phyloP scores from a whole-genome alignment of 1,284 basidiomycete genomes.

The Prillingera fragicola region DNA sequence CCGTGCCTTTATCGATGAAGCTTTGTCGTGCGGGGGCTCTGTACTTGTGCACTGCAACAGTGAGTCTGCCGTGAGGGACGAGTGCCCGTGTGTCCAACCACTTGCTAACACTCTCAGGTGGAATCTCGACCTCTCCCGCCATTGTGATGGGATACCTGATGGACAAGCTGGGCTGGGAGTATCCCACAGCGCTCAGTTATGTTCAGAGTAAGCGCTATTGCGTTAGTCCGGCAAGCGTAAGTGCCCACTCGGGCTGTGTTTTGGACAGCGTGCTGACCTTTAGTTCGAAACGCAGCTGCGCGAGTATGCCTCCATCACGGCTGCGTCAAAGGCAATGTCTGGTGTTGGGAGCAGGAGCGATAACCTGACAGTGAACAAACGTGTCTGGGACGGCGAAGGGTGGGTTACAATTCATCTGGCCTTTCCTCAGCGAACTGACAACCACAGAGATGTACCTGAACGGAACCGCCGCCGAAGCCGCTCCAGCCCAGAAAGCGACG shows the following conservation, averaged over 20 bases:
- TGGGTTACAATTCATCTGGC: too few species aligned
- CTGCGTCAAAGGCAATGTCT: slow-evolving; percentile 32
- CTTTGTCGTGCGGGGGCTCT: slow-evolving; percentile 61
- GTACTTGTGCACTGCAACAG: slow-evolving; percentile 90
- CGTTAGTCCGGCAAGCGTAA: slow-evolving; percentile 71
- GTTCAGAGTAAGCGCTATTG: slow-evolving; percentile 87
- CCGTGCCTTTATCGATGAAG: slow-evolving; percentile 70
- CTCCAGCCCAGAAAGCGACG: too few species aligned
- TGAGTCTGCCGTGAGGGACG: slow-evolving; percentile 41
- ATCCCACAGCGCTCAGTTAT: slow-evolving; percentile 69
- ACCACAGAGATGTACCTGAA: too few species aligned
- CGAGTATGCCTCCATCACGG: slow-evolving; percentile 80
- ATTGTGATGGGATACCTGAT: slow-evolving; percentile 91
- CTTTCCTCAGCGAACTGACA: too few species aligned
- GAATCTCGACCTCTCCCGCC: slow-evolving; percentile 77
- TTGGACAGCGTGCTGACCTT: neutral
- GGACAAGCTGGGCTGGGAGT: slow-evolving; percentile 70
- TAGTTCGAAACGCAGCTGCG: slow-evolving; percentile 83
- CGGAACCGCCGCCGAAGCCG: too few species aligned
- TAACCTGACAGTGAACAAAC: slow-evolving; percentile 18
- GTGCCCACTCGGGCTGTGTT: slow-evolving; percentile 8
- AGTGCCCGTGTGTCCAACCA: neutral
- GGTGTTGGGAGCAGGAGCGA: slow-evolving; percentile 13
- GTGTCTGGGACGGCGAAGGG: slow-evolving; percentile 15
- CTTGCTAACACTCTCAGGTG: slow-evolving; percentile 54